Base-by-base conservation (phyloP, 768 basidiomycete genomes). In the Lactarius hengduanensis region DNA sequence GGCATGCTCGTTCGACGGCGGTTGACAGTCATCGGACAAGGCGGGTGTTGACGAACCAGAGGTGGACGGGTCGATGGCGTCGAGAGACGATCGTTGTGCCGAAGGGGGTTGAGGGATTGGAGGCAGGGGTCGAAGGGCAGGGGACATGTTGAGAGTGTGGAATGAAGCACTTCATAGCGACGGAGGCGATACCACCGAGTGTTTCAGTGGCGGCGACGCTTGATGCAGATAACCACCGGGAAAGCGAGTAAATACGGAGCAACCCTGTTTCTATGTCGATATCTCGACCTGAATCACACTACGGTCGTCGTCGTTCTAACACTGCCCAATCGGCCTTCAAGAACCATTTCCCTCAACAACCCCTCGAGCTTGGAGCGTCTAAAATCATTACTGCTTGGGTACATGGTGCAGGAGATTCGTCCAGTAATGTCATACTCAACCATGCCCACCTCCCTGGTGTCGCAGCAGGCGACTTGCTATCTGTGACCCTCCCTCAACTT, bases 371-470 rank as follows among this genome's bases (percentile, higher is more conserved):
- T 26, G 90, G 90, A 16, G 90, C 90, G 68, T 80, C 77, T 6
- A 87, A 84, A 70, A 77, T 81, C 2, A 77, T 92, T 57, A 89
- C 86, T 43, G 80, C 82, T 15, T 92, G 91, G 91, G 89, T 92
- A 4, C 87, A 90, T 72, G 88, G 91, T 64, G 71, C 80, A 41
- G 88, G 86, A 72, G 85, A 88, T 61, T 82, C 83, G 59, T 82
- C 84, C 0, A 74, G 80, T 9, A 76, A 76, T 20, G 86, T 91
- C 62, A 78, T 86, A 20, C 82, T 94, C 74, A 92, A 93, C 69
- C 88, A 87, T 54, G 78, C 84, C 13, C 85, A 81, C 74, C 92
- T 90, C 88, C 89, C 90, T 7, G 92, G 92, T 3, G 88, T 92
- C 38, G 78, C 80, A 55, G 88, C 90, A 70, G 92, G 91, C 9